A percentile compares a stretch with the other conserved stretches of the same genome.
Conservation (phyloP, 129 eudicot genomes). For the Deinandra increscens region DNA sequence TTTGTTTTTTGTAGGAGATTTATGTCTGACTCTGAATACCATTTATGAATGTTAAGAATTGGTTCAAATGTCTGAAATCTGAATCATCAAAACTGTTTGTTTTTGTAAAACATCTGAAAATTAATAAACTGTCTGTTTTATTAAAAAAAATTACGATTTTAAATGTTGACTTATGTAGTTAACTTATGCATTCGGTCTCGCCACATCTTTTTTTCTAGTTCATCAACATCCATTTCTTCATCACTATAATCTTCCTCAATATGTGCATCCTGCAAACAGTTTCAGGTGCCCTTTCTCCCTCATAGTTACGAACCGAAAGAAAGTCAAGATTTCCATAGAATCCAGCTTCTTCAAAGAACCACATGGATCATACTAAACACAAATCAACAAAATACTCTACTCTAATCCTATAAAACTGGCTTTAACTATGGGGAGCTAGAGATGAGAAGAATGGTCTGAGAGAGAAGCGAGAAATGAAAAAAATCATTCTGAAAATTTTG, state of each 20-base stretch:
- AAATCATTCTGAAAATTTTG: background rate
- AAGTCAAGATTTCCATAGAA: slow-evolving; percentile 66
- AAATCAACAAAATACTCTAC: slow-evolving; percentile 5
- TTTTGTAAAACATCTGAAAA: too few relatives aligned
- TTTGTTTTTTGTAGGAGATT: too few relatives aligned
- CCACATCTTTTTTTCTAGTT: slow-evolving; percentile 80
- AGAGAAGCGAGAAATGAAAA: too few relatives aligned
- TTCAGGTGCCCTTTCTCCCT: slow-evolving; percentile 38
- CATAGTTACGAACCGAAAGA: slow-evolving; percentile 44
- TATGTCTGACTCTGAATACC: too few relatives aligned
- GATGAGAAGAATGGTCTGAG: too few relatives aligned
- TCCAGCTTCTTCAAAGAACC: slow-evolving; percentile 60
- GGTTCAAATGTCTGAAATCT: too few relatives aligned
- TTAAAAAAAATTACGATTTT: too few relatives aligned
- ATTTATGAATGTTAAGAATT: too few relatives aligned
- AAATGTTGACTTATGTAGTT: too few relatives aligned
- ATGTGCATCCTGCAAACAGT: slow-evolving; percentile 42
- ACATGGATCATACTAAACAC: slow-evolving; percentile 34
- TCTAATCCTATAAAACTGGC: background rate
- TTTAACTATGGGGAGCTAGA: too few relatives aligned
- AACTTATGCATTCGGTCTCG: slow-evolving; percentile 75
- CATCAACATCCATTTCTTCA: slow-evolving; percentile 79
- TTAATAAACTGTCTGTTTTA: too few relatives aligned
- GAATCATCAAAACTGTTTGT: too few relatives aligned
- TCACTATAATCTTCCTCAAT: slow-evolving; percentile 70